phyloP scores from a whole-genome alignment of 805 yeast species.

The Isabelozyma pseudorhagii region DNA sequence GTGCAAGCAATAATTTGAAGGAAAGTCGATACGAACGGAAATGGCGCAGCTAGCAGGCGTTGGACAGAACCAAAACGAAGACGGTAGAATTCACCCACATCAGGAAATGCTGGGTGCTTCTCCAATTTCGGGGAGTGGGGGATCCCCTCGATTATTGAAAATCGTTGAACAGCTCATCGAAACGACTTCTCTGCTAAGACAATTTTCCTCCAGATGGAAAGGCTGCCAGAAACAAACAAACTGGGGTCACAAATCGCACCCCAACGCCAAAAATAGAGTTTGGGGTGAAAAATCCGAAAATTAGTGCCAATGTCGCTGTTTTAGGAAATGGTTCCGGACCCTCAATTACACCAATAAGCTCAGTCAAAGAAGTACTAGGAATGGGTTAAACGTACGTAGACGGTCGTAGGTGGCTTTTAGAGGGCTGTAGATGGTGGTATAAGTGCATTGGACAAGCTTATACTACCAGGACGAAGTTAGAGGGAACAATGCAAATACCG shows the following conservation, averaged over 20 bases:
- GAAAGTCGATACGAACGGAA: not conserved
- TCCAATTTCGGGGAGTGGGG: too few species aligned
- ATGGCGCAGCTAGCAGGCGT: not conserved
- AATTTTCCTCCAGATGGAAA: not conserved
- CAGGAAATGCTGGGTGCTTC: not conserved
- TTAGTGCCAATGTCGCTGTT: not conserved
- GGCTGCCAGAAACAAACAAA: not conserved
- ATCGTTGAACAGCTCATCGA: too few species aligned
- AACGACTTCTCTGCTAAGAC: too few species aligned
- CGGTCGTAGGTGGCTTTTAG: too few species aligned
- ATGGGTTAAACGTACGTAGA: too few species aligned
- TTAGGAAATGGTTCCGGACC: not conserved
- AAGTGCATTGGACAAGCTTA: too few species aligned
- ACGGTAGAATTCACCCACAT: not conserved
- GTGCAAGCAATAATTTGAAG: not conserved
- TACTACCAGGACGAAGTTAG: too few species aligned
- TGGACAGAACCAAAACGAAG: too few species aligned
- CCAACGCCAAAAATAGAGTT: not conserved
- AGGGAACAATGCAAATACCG: too few species aligned
- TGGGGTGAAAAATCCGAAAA: not conserved
- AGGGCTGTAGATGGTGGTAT: too few species aligned
- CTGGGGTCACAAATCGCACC: not conserved
- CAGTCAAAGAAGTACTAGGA: not conserved
- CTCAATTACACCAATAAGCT: not conserved
- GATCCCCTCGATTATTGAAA: too few species aligned